Conservation (phyloP, 495 filamentous ascomycete species). For the Talaromyces thailandensis region DNA sequence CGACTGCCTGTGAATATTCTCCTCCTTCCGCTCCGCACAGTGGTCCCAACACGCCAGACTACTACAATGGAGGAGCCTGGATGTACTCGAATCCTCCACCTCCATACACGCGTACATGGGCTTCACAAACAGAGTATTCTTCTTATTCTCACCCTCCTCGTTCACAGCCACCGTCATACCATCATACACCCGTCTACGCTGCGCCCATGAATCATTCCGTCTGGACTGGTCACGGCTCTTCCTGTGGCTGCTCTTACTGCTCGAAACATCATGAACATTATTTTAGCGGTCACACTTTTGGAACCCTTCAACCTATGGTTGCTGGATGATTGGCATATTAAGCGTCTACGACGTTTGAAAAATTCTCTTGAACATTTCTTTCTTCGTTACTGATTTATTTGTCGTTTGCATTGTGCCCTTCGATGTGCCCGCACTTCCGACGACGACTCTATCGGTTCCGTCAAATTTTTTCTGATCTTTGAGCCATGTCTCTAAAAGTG, state of each 20-base stretch:
- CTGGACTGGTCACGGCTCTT: slow-evolving; percentile 53
- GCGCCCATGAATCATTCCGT: slow-evolving; percentile 47
- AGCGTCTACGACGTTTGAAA: slow-evolving; percentile 5
- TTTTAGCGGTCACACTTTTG: slow-evolving; percentile 50
- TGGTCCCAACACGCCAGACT: slow-evolving; percentile 54
- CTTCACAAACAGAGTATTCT: slow-evolving; percentile 38
- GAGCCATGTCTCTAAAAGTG: slow-evolving; percentile 5
- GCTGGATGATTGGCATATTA: slow-evolving; percentile 17
- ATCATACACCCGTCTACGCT: slow-evolving; percentile 41
- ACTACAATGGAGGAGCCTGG: slow-evolving; percentile 46
- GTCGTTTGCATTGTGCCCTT: neutral
- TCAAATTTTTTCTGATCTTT: slow-evolving; percentile 5
- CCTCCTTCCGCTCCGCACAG: slow-evolving; percentile 60
- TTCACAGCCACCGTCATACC: slow-evolving; percentile 43
- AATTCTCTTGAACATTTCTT: slow-evolving; percentile 7
- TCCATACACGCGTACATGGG: slow-evolving; percentile 24
- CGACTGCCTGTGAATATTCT: slow-evolving; percentile 50
- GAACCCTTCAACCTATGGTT: slow-evolving; percentile 49
- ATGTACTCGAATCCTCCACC: slow-evolving; percentile 47
- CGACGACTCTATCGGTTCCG: neutral
- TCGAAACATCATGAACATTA: slow-evolving; percentile 54
- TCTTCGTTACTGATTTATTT: slow-evolving; percentile 10
- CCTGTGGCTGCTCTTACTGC: slow-evolving; percentile 64
- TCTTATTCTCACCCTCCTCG: slow-evolving; percentile 25
- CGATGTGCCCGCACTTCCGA: slow-evolving; percentile 1